These are phyloP conservation scores for Globisporangium heterothallicum DNA, from an alignment of 352 stramenopile genomes.

Conservation along the genomic window DNA sequence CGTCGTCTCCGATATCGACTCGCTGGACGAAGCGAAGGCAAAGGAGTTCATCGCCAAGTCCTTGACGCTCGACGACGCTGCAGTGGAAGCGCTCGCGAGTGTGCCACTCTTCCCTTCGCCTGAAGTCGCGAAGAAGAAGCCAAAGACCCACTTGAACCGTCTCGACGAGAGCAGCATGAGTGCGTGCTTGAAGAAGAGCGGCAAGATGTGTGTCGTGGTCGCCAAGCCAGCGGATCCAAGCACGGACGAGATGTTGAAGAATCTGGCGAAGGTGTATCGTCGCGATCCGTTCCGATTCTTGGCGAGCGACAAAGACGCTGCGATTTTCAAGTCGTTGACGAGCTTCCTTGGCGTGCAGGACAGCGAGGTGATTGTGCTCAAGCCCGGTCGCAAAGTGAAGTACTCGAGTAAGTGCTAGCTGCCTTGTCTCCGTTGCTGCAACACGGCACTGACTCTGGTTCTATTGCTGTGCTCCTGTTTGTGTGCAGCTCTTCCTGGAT, in stretches of 20 bases:
- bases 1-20: conserved; percentile 18
- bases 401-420: conserved; percentile 38
- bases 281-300: conserved; percentile 70
- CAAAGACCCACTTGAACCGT: conserved; percentile 35
- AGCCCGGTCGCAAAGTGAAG: conserved; percentile 55
- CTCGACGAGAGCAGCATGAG: conserved; percentile 29
- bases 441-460: neutral
- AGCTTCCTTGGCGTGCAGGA: conserved; percentile 27
- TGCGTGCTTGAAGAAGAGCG: conserved; percentile 38
- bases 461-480: neutral
- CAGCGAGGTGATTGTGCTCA: conserved; percentile 43
- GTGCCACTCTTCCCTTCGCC: conserved; percentile 63
- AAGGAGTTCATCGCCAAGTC: conserved; percentile 56
- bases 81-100: conserved; percentile 21
- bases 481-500: conserved; percentile 24
- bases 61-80: conserved; percentile 23
- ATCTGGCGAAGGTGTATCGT: conserved; percentile 76
- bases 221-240: conserved; percentile 17
- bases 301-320: conserved; percentile 21
- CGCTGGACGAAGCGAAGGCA: conserved; percentile 39
- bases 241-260: conserved; percentile 30
- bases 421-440: neutral
- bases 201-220: conserved; percentile 76
- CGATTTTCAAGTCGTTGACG: conserved; percentile 34
- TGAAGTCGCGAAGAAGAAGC: conserved; percentile 70